Conservation (phyloP, 2,329 filamentous ascomycete genomes). For the Alternaria tenuissima region DNA sequence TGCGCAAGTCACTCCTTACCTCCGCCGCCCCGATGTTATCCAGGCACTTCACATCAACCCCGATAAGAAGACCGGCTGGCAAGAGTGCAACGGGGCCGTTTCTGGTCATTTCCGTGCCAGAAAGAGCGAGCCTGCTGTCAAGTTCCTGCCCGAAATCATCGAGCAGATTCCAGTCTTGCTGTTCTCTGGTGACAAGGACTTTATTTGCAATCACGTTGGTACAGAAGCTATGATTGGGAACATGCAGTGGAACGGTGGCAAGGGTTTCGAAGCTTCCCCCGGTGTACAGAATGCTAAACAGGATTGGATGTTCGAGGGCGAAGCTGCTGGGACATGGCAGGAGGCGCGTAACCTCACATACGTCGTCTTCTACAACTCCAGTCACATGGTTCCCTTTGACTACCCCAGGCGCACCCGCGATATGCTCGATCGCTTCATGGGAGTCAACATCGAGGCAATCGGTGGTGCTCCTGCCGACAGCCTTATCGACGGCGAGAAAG, state of each 20-base stretch:
- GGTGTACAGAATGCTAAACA: slow-evolving; percentile 91
- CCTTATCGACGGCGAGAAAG: slow-evolving; percentile 84
- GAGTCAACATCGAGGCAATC: slow-evolving; percentile 87
- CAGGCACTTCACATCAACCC: slow-evolving; percentile 81
- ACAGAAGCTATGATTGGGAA: slow-evolving; percentile 91
- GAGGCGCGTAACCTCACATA: slow-evolving; percentile 95
- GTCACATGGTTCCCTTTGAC: slow-evolving; percentile 98
- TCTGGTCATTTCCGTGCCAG: slow-evolving; percentile 72
- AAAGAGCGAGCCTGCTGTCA: slow-evolving; percentile 76
- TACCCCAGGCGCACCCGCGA: slow-evolving; percentile 85
- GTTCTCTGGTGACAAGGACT: slow-evolving; percentile 91
- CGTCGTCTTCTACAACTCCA: slow-evolving; percentile 92
- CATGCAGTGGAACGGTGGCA: slow-evolving; percentile 89
- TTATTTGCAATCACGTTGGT: slow-evolving; percentile 97
- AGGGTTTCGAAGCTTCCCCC: slow-evolving; percentile 86
- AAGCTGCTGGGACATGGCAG: slow-evolving; percentile 90
- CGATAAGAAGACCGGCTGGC: slow-evolving; percentile 87
- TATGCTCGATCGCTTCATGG: slow-evolving; percentile 97
- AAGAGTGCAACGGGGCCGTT: slow-evolving; percentile 86
- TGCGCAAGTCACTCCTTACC: slow-evolving; percentile 77
- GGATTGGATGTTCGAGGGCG: slow-evolving; percentile 92
- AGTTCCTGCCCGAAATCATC: slow-evolving; percentile 79
- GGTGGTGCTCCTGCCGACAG: slow-evolving; percentile 82
- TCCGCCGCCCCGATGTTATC: slow-evolving; percentile 81
- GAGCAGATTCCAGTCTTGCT: slow-evolving; percentile 80